Conservation (phyloP, 1,139 yeast species). For the Blastobotrys aristatus region DNA sequence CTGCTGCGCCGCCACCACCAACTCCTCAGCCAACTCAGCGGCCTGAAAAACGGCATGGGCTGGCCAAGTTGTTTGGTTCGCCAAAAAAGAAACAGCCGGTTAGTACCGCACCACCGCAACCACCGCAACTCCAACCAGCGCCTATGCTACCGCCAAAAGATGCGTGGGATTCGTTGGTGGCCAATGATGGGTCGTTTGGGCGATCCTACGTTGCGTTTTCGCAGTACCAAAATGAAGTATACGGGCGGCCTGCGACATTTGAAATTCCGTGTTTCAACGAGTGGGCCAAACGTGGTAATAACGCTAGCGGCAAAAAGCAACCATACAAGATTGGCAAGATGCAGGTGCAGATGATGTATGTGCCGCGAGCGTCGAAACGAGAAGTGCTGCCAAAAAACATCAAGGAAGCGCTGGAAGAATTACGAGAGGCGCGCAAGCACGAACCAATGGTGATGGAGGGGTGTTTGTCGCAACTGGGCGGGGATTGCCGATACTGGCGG, state of each 20-base stretch:
- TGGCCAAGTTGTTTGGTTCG: slow-evolving; percentile 22
- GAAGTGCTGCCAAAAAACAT: slow-evolving; percentile 54
- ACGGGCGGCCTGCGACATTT: slow-evolving; percentile 49
- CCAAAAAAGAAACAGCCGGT: slow-evolving; percentile 15
- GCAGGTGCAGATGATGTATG: slow-evolving; percentile 64
- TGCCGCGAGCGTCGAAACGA: slow-evolving; percentile 47
- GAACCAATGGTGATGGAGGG: slow-evolving; percentile 43
- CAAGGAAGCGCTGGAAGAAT: slow-evolving; percentile 42
- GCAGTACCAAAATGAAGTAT: slow-evolving; percentile 51
- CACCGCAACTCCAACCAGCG: slow-evolving; percentile 12
- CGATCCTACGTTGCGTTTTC: slow-evolving; percentile 63
- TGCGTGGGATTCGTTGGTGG: slow-evolving; percentile 40
- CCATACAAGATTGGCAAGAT: slow-evolving; percentile 64
- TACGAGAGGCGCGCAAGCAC: slow-evolving; percentile 24
- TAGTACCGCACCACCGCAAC: slow-evolving; percentile 8
- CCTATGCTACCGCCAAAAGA: slow-evolving; percentile 14
- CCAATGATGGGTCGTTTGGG: slow-evolving; percentile 86
- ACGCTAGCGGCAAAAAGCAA: slow-evolving; percentile 34
- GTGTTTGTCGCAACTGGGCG: slow-evolving; percentile 68
- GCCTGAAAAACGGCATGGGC: slow-evolving; percentile 6
- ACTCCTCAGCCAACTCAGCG: slow-evolving; percentile 11
- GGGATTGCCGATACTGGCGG: slow-evolving; percentile 64
- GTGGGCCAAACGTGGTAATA: slow-evolving; percentile 52
- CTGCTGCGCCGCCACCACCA: slow-evolving; percentile 13
- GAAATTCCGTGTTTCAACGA: slow-evolving; percentile 68